Evolutionary conservation across 1,284 basidiomycete species (phyloP).

Genomic region (Papiliotrema nemorosa): DNA sequence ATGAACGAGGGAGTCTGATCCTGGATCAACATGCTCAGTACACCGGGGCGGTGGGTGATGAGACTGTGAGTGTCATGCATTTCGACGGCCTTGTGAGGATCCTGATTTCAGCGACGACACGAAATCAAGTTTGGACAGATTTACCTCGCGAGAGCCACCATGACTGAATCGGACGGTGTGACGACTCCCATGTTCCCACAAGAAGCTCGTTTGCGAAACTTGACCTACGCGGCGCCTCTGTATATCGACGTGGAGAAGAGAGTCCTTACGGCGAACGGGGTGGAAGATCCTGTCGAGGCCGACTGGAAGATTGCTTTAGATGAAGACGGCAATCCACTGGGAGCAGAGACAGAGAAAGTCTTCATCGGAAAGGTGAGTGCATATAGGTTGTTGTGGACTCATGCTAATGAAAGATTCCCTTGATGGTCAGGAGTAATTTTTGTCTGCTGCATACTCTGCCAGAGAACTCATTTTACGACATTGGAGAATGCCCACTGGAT

Average conservation of each 20-base stretch:
- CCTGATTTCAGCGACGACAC: slow-evolving; percentile 69
- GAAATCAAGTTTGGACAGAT: slow-evolving; percentile 98
- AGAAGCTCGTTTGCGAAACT: slow-evolving; percentile 87
- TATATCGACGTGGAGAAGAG: slow-evolving; percentile 95
- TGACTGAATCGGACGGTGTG: slow-evolving; percentile 93
- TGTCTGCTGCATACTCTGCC: slow-evolving; percentile 81
- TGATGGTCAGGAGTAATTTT: slow-evolving; percentile 95
- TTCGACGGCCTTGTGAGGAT: background rate
- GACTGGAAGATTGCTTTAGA: slow-evolving; percentile 65
- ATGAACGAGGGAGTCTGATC: slow-evolving; percentile 90
- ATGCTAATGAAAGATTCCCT: too few relatives aligned
- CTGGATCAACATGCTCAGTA: slow-evolving; percentile 96
- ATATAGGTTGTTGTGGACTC: too few relatives aligned
- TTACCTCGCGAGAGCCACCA: slow-evolving; percentile 88
- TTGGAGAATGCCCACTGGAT: slow-evolving; percentile 98
- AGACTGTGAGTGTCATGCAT: slow-evolving; percentile 51
- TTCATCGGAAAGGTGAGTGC: slow-evolving; percentile 87
- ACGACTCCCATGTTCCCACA: slow-evolving; percentile 95
- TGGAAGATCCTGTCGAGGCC: slow-evolving; percentile 67
- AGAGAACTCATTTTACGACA: slow-evolving; percentile 77
- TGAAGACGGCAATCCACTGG: slow-evolving; percentile 61
- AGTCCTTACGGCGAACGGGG: slow-evolving; percentile 69
- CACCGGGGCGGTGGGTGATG: slow-evolving; percentile 74
- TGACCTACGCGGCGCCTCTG: slow-evolving; percentile 76
- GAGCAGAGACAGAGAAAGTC: slow-evolving; percentile 73